A percentile compares a stretch with the other conserved stretches of the same genome.
Evolutionary conservation across 306 rosid genomes (phyloP).

Genomic region (Spatholobus suberectus): DNA sequence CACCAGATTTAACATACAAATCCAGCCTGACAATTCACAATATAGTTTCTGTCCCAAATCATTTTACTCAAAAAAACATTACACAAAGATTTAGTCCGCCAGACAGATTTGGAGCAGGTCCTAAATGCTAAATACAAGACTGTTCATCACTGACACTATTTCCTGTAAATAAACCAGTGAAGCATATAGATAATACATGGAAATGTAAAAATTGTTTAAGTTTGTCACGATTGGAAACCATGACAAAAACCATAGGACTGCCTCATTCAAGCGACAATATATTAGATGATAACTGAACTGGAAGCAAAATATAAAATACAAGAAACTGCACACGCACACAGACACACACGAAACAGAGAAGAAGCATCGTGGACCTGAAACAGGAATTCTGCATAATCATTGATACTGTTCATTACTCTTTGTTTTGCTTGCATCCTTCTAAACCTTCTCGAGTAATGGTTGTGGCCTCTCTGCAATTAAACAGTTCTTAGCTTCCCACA

Average conservation of each 20-base stretch:
- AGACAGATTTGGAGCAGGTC: slow-evolving; percentile 7
- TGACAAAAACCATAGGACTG: background rate
- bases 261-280: background rate
- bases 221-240: background rate
- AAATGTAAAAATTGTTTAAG: background rate
- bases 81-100: background rate
- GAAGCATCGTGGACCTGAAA: slow-evolving; percentile 61
- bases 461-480: slow-evolving; percentile 62
- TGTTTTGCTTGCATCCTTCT: slow-evolving; percentile 58
- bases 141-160: background rate
- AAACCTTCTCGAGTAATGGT: slow-evolving; percentile 52
- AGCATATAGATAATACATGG: background rate
- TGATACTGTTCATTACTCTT: slow-evolving; percentile 53
- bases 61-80: background rate
- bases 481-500: slow-evolving; percentile 13
- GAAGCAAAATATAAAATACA: slow-evolving; percentile 17
- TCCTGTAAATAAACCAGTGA: background rate
- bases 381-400: slow-evolving; percentile 73
- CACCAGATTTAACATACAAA: background rate
- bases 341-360: background rate
- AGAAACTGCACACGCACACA: background rate
- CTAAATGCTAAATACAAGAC: background rate
- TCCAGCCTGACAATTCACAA: background rate
- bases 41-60: background rate
- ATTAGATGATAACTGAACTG: background rate